phyloP scores from a whole-genome alignment of 179 eudicot species.

The Carnegiea gigantea region DNA sequence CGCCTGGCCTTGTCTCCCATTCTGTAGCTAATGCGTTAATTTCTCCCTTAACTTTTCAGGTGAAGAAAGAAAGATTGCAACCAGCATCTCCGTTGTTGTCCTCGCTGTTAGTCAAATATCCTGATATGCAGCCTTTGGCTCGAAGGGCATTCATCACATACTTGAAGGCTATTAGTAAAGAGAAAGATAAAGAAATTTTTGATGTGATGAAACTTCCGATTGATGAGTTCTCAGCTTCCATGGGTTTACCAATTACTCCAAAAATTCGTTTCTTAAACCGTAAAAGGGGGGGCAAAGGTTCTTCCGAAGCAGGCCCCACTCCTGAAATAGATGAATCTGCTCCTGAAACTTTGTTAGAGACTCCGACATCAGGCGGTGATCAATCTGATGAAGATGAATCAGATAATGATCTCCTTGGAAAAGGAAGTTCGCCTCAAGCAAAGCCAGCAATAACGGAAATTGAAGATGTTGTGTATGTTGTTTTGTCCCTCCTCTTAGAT shows the following conservation, averaged over 20 bases:
- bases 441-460: constrained; percentile 39
- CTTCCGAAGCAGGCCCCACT: constrained; percentile 27
- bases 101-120: constrained; percentile 60
- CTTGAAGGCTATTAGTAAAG: constrained; percentile 59
- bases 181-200: constrained; percentile 77
- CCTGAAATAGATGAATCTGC: constrained; percentile 35
- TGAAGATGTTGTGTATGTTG: constrained; percentile 49
- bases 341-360: constrained; percentile 32
- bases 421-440: constrained; percentile 27
- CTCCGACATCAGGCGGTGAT: constrained; percentile 17
- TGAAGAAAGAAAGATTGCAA: constrained; percentile 58
- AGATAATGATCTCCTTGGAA: constrained; percentile 37
- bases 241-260: constrained; percentile 90
- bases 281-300: constrained; percentile 40
- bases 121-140: constrained; percentile 60
- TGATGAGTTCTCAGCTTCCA: constrained; percentile 76
- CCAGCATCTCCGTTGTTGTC: constrained; percentile 67
- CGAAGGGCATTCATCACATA: constrained; percentile 82
- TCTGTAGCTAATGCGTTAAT: background rate
- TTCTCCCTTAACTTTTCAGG: constrained; percentile 35
- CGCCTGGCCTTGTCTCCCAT: too few relatives aligned
- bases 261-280: constrained; percentile 59
- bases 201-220: constrained; percentile 69
- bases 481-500: background rate
- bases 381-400: constrained; percentile 26